These are phyloP conservation scores for Hyaloscypha finlandica DNA, from an alignment of 495 filamentous ascomycete species.

Conservation along the genomic window DNA sequence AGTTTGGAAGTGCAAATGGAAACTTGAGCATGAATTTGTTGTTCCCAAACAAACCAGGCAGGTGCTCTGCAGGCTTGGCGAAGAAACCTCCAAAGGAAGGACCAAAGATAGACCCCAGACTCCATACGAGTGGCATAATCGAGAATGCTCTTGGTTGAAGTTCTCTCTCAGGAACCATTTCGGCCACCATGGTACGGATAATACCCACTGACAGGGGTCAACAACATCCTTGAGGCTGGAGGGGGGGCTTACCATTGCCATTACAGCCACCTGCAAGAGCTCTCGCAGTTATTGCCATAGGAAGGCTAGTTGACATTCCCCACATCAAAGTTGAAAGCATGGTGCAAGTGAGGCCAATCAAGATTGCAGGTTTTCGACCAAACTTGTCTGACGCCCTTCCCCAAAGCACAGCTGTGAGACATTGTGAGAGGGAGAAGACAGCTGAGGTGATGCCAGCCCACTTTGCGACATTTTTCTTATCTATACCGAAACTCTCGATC, in stretches of 20 bases:
- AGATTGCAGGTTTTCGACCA: constrained; percentile 74
- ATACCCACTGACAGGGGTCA: constrained; percentile 53
- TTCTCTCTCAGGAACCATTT: constrained; percentile 78
- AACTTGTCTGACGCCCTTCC: constrained; percentile 72
- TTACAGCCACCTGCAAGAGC: constrained; percentile 67
- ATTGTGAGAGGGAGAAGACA: constrained; percentile 73
- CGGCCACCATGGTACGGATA: constrained; percentile 69
- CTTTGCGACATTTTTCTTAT: constrained; percentile 69
- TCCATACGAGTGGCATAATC: constrained; percentile 84
- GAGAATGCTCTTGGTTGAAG: constrained; percentile 82
- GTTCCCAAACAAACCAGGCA: constrained; percentile 65
- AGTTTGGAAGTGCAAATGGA: constrained; percentile 82
- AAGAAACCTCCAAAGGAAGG: constrained; percentile 86
- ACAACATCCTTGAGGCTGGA: not conserved
- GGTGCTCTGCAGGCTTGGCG: constrained; percentile 69
- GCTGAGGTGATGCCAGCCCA: constrained; percentile 75
- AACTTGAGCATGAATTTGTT: constrained; percentile 67
- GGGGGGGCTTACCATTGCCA: constrained; percentile 55
- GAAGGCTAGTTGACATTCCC: constrained; percentile 73
- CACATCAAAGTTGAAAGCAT: constrained; percentile 74
- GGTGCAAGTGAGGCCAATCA: constrained; percentile 68
- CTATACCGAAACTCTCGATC: constrained; percentile 77
- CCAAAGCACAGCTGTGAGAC: constrained; percentile 74
- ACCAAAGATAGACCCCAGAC: constrained; percentile 82
- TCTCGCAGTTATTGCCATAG: constrained; percentile 70